Evolutionary conservation across 2,329 filamentous ascomycete species (phyloP).

Genomic region (Hypocreales sp.): DNA sequence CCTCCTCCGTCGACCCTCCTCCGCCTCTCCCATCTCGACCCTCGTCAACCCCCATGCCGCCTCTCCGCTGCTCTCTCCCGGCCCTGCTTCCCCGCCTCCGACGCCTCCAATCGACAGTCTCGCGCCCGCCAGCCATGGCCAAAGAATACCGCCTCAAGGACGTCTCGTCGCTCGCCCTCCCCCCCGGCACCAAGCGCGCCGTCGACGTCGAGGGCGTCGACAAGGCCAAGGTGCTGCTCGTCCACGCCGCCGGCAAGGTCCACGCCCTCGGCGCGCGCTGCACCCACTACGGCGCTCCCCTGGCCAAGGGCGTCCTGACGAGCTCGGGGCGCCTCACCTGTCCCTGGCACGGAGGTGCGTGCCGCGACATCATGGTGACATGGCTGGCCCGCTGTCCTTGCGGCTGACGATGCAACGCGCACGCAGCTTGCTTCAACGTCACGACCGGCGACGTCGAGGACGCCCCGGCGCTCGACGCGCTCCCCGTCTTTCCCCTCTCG

Average conservation of each 20-base stretch:
- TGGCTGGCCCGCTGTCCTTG: neutral
- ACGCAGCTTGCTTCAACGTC: constrained; percentile 83
- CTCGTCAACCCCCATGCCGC: too few relatives aligned
- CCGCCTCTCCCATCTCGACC: too few relatives aligned
- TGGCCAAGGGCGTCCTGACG: constrained; percentile 74
- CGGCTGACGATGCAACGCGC: too few relatives aligned
- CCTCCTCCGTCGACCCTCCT: too few relatives aligned
- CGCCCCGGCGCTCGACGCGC: constrained; percentile 75
- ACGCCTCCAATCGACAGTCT: too few relatives aligned
- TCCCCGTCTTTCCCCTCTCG: constrained; percentile 66
- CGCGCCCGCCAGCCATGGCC: constrained; percentile 29
- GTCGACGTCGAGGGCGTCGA: constrained; percentile 83
- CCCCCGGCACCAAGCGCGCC: constrained; percentile 73
- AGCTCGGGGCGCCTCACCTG: constrained; percentile 74
- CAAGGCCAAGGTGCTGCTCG: constrained; percentile 69
- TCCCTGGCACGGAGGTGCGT: constrained; percentile 84
- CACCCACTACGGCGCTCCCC: constrained; percentile 81
- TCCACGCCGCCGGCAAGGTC: constrained; percentile 61
- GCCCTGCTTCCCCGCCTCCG: too few relatives aligned
- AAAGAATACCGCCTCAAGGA: constrained; percentile 60
- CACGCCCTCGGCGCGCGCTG: constrained; percentile 76
- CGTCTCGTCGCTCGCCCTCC: constrained; percentile 56
- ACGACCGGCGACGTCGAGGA: constrained; percentile 88
- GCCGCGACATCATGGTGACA: neutral
- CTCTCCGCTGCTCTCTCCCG: too few relatives aligned